A percentile compares a stretch with the other conserved stretches of the same genome.
These are phyloP conservation scores for Suhomyces prunicola DNA, from an alignment of 805 yeast species.

Conservation along the genomic window DNA sequence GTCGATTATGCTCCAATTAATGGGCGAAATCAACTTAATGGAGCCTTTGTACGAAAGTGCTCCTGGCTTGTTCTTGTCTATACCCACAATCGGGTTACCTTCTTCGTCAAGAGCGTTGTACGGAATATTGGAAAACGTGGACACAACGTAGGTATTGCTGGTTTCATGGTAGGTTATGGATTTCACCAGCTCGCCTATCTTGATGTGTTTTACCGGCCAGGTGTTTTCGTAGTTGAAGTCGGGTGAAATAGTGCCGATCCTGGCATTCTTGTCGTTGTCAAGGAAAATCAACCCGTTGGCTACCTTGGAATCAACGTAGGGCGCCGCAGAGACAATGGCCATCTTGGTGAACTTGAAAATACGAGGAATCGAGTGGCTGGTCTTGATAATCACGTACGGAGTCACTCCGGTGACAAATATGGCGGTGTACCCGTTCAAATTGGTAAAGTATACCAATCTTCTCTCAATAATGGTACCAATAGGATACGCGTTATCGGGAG, in stretches of 20 bases:
- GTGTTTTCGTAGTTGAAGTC: constrained; percentile 55
- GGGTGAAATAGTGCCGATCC: constrained; percentile 51
- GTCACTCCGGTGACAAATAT: constrained; percentile 72
- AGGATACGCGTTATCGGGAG: constrained; percentile 74
- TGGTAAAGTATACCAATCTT: constrained; percentile 55
- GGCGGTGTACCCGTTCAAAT: constrained; percentile 55
- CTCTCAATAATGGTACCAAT: constrained; percentile 69
- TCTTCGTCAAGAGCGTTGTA: constrained; percentile 75
- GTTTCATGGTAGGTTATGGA: constrained; percentile 67
- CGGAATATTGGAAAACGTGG: constrained; percentile 56
- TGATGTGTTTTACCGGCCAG: constrained; percentile 54
- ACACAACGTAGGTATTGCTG: constrained; percentile 58
- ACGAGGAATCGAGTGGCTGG: constrained; percentile 60
- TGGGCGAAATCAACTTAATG: constrained; percentile 66
- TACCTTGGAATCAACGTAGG: constrained; percentile 40
- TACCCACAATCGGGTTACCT: constrained; percentile 59
- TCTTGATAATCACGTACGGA: constrained; percentile 67
- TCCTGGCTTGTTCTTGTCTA: constrained; percentile 46
- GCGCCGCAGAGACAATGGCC: constrained; percentile 65
- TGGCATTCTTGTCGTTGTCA: constrained; percentile 66
- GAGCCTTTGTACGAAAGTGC: constrained; percentile 60
- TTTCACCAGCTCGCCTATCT: constrained; percentile 60
- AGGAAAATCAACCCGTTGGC: constrained; percentile 62
- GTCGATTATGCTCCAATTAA: constrained; percentile 75
- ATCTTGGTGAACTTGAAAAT: constrained; percentile 63